A percentile compares a stretch with the other conserved stretches of the same genome.
These are phyloP conservation scores for Suillus lakei DNA, from an alignment of 768 basidiomycete genomes.

Conservation along the genomic window DNA sequence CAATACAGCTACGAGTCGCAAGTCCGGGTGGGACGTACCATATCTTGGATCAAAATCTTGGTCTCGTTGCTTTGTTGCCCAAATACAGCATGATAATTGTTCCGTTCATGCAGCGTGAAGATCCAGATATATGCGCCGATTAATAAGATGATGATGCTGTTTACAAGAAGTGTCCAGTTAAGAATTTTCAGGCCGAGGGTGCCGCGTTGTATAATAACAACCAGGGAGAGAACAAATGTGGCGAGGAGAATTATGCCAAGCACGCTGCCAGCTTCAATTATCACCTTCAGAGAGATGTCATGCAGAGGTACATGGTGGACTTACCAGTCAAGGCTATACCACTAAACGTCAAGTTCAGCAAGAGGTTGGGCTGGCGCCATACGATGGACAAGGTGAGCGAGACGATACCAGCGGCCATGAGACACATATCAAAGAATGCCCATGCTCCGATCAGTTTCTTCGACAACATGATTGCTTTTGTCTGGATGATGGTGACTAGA, in stretches of 20 bases:
- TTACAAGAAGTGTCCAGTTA: conserved; percentile 73
- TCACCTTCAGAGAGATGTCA: background rate
- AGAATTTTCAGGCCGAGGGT: conserved; percentile 73
- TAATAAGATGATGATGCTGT: conserved; percentile 62
- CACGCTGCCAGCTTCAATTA: conserved; percentile 62
- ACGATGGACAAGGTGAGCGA: conserved; percentile 70
- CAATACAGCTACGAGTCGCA: background rate
- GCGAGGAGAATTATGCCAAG: conserved; percentile 69
- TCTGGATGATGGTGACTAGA: conserved; percentile 5
- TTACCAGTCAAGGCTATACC: conserved; percentile 61
- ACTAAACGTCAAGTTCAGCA: conserved; percentile 76
- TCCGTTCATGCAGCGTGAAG: conserved; percentile 73
- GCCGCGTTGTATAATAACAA: conserved; percentile 71
- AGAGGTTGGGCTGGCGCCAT: conserved; percentile 69
- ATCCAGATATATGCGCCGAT: conserved; percentile 83
- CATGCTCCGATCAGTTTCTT: conserved; percentile 71
- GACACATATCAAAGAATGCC: conserved; percentile 69
- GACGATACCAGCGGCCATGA: conserved; percentile 72
- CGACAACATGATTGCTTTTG: conserved; percentile 62
- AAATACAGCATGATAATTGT: conserved; percentile 69
- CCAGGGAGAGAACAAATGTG: conserved; percentile 74
- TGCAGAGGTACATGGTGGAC: conserved; percentile 22
- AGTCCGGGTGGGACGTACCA: conserved; percentile 47
- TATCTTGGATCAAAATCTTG: conserved; percentile 70
- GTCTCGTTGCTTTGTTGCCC: conserved; percentile 45